These are phyloP conservation scores for Lasiosphaeriaceae sp. DNA, from an alignment of 495 filamentous ascomycete genomes.

Conservation along the genomic window DNA sequence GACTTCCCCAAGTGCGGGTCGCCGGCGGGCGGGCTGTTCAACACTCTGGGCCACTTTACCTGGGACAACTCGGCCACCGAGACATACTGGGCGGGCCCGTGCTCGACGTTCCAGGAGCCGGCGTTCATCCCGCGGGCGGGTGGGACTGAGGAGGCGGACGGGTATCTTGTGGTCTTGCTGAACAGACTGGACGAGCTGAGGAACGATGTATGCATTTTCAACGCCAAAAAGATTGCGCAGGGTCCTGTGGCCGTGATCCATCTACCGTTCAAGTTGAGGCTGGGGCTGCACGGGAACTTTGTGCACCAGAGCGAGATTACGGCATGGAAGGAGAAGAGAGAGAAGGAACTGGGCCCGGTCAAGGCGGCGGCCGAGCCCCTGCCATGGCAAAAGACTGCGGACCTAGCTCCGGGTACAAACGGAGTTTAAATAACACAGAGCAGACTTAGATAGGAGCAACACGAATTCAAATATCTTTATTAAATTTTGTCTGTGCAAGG, in stretches of 20 bases:
- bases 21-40: constrained; percentile 38
- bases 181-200: constrained; percentile 44
- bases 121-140: constrained; percentile 44
- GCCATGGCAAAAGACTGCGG: neutral
- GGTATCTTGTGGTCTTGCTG: constrained; percentile 46
- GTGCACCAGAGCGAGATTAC: constrained; percentile 38
- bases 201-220: constrained; percentile 45
- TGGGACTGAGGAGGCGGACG: constrained; percentile 43
- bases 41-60: constrained; percentile 39
- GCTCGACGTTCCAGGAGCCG: constrained; percentile 49
- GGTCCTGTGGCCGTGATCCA: constrained; percentile 40
- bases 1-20: constrained; percentile 40
- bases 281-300: constrained; percentile 40
- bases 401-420: too few relatives aligned
- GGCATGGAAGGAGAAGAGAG: constrained; percentile 24
- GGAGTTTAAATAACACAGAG: too few relatives aligned
- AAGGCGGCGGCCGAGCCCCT: neutral
- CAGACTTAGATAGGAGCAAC: too few relatives aligned
- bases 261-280: constrained; percentile 32
- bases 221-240: constrained; percentile 33
- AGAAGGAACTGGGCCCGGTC: neutral
- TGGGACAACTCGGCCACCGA: constrained; percentile 17
- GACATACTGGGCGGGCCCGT: constrained; percentile 41
- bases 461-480: too few relatives aligned
- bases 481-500: too few relatives aligned